A percentile compares a stretch with the other conserved stretches of the same genome.
phyloP scores from a whole-genome alignment of 331 rosid species.

The Rhamnella rubrinervis region DNA sequence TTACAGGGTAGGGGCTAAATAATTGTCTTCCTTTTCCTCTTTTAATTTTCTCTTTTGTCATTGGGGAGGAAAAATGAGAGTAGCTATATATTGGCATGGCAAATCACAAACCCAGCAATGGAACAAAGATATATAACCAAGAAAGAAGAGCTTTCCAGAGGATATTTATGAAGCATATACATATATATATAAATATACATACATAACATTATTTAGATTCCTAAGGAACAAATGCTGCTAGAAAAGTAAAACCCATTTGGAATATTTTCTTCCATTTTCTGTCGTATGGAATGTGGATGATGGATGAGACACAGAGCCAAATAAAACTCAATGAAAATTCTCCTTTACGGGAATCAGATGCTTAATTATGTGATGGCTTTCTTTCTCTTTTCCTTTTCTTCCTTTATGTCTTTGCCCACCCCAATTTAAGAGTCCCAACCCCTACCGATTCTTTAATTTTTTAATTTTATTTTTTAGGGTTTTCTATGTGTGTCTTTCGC shows the following conservation, averaged over 20 bases:
- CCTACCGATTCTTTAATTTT: conserved; percentile 16
- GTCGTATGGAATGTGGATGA: conserved; percentile 25
- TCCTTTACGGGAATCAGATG: conserved; percentile 63
- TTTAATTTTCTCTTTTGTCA: neutral
- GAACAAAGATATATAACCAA: conserved; percentile 11
- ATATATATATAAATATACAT: too few relatives aligned
- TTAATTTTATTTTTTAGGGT: neutral
- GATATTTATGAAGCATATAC: conserved; percentile 26
- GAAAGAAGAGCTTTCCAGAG: conserved; percentile 17
- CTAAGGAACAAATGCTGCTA: conserved; percentile 56
- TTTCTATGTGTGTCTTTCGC: too few relatives aligned
- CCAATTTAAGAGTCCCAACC: conserved; percentile 13
- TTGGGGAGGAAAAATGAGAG: neutral
- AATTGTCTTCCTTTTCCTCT: neutral
- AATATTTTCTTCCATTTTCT: conserved; percentile 38
- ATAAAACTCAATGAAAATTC: conserved; percentile 14
- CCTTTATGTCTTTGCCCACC: conserved; percentile 28
- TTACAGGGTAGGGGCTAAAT: neutral
- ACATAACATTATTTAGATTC: conserved; percentile 36
- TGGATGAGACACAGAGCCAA: conserved; percentile 50
- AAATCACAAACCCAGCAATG: conserved; percentile 4
- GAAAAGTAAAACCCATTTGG: conserved; percentile 32
- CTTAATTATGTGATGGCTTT: conserved; percentile 37
- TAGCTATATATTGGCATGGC: conserved; percentile 5
- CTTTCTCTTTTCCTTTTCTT: conserved; percentile 31